These are phyloP conservation scores for Dimocarpus longan DNA, from an alignment of 345 rosid species.

Conservation along the genomic window DNA sequence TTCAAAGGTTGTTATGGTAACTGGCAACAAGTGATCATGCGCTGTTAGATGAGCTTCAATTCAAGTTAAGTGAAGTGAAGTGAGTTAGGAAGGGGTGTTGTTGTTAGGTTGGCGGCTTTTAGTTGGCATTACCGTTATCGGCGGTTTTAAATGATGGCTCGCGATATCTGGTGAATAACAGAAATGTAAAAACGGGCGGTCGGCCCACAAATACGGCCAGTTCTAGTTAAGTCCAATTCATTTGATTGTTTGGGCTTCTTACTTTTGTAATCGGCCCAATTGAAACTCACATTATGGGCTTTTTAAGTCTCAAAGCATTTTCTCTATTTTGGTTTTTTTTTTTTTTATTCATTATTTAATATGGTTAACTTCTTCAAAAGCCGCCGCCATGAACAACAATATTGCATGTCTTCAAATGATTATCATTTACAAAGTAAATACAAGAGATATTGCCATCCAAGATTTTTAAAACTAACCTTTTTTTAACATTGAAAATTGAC, in stretches of 20 bases:
- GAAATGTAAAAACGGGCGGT: not conserved
- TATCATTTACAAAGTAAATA: no score
- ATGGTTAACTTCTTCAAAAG: no score
- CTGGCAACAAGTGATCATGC: constrained; percentile 1
- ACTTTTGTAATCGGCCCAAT: not conserved
- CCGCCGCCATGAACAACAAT: no score
- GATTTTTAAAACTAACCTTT: no score
- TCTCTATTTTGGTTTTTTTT: no score
- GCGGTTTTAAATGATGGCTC: not conserved
- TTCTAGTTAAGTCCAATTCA: not conserved
- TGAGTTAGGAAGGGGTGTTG: not conserved
- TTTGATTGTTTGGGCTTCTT: not conserved
- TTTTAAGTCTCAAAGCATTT: not conserved
- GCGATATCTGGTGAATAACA: no score
- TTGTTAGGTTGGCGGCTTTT: not conserved
- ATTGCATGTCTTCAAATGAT: no score
- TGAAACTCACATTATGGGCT: not conserved
- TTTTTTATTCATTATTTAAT: no score
- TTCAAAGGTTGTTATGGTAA: not conserved
- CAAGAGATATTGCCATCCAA: no score
- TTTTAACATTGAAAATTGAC: no score
- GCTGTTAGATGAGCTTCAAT: not conserved
- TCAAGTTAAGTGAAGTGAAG: not conserved
- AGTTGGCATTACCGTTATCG: not conserved
- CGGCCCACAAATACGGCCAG: not conserved